These are phyloP conservation scores for Cystobasidium tubakii DNA, from an alignment of 768 basidiomycete species.

Conservation along the genomic window DNA sequence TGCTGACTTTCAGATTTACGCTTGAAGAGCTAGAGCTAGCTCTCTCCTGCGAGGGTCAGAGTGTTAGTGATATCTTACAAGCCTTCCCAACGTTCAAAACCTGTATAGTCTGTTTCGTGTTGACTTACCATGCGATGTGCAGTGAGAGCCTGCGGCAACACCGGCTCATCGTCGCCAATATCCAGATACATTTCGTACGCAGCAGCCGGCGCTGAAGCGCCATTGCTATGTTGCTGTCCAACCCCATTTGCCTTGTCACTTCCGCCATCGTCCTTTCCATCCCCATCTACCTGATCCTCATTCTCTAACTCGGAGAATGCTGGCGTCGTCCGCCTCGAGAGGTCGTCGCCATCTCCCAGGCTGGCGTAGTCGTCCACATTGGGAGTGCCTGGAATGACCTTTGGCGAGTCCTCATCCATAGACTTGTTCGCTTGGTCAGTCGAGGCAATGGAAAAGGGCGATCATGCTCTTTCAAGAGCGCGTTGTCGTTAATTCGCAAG, in stretches of 20 bases:
- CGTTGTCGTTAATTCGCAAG: too few species aligned
- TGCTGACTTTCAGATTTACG: background rate
- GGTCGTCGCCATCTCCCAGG: conserved; percentile 7
- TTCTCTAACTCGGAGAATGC: conserved; percentile 8
- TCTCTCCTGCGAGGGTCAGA: background rate
- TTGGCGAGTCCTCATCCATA: conserved; percentile 14
- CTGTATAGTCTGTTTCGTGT: too few species aligned
- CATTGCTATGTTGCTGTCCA: background rate
- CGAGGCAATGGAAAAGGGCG: background rate
- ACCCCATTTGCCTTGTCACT: background rate
- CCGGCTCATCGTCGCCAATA: conserved; percentile 4
- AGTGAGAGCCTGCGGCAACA: background rate
- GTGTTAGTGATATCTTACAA: background rate
- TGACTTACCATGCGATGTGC: conserved; percentile 5
- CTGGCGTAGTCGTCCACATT: conserved; percentile 7
- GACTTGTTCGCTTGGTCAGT: background rate
- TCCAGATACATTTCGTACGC: conserved; percentile 3
- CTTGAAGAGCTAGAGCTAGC: conserved; percentile 2
- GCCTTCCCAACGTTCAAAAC: background rate
- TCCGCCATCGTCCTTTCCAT: background rate
- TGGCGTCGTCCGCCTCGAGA: conserved; percentile 5
- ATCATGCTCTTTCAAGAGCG: too few species aligned
- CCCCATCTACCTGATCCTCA: background rate
- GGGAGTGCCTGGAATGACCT: conserved; percentile 8
- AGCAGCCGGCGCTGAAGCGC: background rate